Conservation (phyloP, 176 grass and related monocot genomes). For the bread wheat (Triticum aestivum) region IWGSC_CS_RefSeq_v2.1 NC_057801.1:175396204-175396703, state of each 20-base stretch:
- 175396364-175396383: neutral
- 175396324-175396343: neutral
- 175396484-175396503: neutral
- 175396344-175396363: neutral
- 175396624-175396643: slow-evolving; percentile 57
- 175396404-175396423: neutral
- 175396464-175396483: neutral
- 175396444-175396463: neutral
- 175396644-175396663: slow-evolving; percentile 78
- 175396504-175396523: neutral
- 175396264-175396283: slow-evolving; percentile 12
- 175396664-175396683: slow-evolving; percentile 76
- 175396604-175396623: neutral
- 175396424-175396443: neutral
- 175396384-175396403: neutral
- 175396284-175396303: neutral
- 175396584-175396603: slow-evolving; percentile 23
- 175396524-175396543: slow-evolving; percentile 22
- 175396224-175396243: slow-evolving; percentile 22
- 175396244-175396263: slow-evolving; percentile 6
- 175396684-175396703: slow-evolving; percentile 70
- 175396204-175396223: slow-evolving; percentile 22
- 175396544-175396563: neutral
- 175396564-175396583: slow-evolving; percentile 25
- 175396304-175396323: neutral